Evolutionary conservation across 805 yeast genomes (phyloP).

Genomic region (Wickerhamiella qilinensis): DNA sequence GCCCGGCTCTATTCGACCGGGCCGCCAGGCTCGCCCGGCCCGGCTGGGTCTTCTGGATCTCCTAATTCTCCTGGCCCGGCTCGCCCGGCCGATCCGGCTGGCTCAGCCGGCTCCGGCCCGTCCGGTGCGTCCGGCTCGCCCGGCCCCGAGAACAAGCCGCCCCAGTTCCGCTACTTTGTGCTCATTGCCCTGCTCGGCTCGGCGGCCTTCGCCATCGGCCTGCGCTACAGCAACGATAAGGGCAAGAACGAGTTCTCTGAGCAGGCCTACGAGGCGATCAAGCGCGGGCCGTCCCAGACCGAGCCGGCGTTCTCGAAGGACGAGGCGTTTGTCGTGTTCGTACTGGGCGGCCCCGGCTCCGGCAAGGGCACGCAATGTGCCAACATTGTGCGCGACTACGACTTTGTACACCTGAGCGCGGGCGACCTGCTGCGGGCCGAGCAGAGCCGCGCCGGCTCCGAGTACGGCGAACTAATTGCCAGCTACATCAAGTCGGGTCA

Average conservation of each 20-base stretch:
- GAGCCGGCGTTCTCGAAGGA: conserved; percentile 41
- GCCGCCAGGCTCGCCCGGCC: too few species aligned
- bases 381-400: conserved; percentile 60
- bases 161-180: conserved; percentile 20
- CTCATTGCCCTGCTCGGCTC: conserved; percentile 20
- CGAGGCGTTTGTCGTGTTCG: conserved; percentile 69
- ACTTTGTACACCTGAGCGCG: conserved; percentile 84
- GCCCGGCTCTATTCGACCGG: too few species aligned
- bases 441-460: conserved; percentile 65
- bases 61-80: too few species aligned
- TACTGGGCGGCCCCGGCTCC: conserved; percentile 94
- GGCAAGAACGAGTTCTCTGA: conserved; percentile 17
- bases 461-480: conserved; percentile 74
- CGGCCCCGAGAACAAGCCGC: conserved; percentile 14
- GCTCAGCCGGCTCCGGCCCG: too few species aligned
- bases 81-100: too few species aligned
- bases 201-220: conserved; percentile 20
- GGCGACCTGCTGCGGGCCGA: conserved; percentile 92
- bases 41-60: too few species aligned
- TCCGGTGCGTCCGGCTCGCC: too few species aligned
- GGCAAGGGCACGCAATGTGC: conserved; percentile 97
- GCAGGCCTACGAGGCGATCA: conserved; percentile 23
- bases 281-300: conserved; percentile 15
- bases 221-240: conserved; percentile 17
- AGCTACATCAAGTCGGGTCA: conserved; percentile 71